These are phyloP conservation scores for Irpex sp. DNA, from an alignment of 1,284 basidiomycete genomes.

Conservation along the genomic window DNA sequence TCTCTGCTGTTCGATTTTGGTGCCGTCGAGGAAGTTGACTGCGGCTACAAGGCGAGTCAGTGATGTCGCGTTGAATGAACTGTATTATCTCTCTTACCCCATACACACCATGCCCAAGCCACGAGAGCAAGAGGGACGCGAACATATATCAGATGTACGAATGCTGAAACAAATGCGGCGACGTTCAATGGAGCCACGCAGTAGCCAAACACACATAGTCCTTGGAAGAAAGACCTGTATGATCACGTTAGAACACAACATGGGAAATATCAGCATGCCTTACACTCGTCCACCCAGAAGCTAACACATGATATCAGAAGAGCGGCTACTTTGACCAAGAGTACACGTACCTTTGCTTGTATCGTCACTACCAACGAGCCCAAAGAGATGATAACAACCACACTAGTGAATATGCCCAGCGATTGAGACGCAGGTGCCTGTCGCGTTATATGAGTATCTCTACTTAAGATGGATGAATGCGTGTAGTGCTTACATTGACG, in stretches of 20 bases:
- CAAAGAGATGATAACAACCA: constrained; percentile 86
- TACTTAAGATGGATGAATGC: background rate
- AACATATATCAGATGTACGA: constrained; percentile 83
- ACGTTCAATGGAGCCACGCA: constrained; percentile 88
- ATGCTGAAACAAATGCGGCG: constrained; percentile 83
- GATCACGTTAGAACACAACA: constrained; percentile 4
- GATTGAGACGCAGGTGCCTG: constrained; percentile 84
- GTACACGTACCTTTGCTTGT: constrained; percentile 73
- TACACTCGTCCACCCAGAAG: constrained; percentile 93
- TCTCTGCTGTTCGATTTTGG: constrained; percentile 84
- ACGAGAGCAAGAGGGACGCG: constrained; percentile 80
- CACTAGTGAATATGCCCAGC: constrained; percentile 86
- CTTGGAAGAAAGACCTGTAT: constrained; percentile 90
- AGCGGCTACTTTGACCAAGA: background rate
- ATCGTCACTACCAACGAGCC: constrained; percentile 88
- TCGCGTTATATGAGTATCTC: background rate
- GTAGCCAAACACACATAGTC: constrained; percentile 88
- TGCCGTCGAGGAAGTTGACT: constrained; percentile 92
- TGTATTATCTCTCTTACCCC: constrained; percentile 61
- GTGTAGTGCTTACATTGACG: constrained; percentile 62
- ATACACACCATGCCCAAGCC: constrained; percentile 93
- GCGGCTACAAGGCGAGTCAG: constrained; percentile 53
- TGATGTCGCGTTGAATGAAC: too few relatives aligned
- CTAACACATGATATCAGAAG: constrained; percentile 30
- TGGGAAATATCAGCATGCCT: constrained; percentile 24